Conservation (phyloP, 352 stramenopile genomes). For the Phytophthora tubulina region DNA sequence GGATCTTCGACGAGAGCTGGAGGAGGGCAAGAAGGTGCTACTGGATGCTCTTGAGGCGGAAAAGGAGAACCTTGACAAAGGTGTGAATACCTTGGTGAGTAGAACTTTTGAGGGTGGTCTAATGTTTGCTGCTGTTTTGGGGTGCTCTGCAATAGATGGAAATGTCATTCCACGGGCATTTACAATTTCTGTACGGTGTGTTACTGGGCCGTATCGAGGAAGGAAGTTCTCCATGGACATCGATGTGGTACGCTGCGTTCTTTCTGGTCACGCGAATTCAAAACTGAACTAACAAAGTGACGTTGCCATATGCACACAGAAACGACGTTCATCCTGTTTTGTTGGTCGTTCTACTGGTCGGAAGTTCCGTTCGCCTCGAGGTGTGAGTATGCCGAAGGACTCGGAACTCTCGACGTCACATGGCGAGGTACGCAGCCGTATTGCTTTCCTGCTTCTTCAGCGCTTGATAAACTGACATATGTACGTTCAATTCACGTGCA, state of each 20-base stretch:
- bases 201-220: conserved; percentile 67
- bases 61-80: conserved; percentile 61
- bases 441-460: not conserved
- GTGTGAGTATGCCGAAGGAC: conserved; percentile 84
- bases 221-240: conserved; percentile 70
- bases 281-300: conserved; percentile 3
- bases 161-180: conserved; percentile 43
- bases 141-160: conserved; percentile 21
- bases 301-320: conserved; percentile 23
- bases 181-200: conserved; percentile 62
- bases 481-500: conserved; percentile 22
- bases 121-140: not conserved
- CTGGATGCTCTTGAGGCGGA: conserved; percentile 64
- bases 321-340: conserved; percentile 66
- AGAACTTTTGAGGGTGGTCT: conserved; percentile 7
- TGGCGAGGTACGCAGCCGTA: conserved; percentile 53
- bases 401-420: conserved; percentile 87
- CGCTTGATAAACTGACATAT: not conserved
- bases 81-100: conserved; percentile 13
- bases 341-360: conserved; percentile 82
- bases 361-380: conserved; percentile 79
- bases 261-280: too few relatives aligned
- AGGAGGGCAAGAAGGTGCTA: conserved; percentile 64
- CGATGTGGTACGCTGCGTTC: conserved; percentile 46
- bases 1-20: conserved; percentile 63